These are phyloP conservation scores for Globisporangium apiculatum DNA, from an alignment of 352 stramenopile genomes.

Conservation along the genomic window DNA sequence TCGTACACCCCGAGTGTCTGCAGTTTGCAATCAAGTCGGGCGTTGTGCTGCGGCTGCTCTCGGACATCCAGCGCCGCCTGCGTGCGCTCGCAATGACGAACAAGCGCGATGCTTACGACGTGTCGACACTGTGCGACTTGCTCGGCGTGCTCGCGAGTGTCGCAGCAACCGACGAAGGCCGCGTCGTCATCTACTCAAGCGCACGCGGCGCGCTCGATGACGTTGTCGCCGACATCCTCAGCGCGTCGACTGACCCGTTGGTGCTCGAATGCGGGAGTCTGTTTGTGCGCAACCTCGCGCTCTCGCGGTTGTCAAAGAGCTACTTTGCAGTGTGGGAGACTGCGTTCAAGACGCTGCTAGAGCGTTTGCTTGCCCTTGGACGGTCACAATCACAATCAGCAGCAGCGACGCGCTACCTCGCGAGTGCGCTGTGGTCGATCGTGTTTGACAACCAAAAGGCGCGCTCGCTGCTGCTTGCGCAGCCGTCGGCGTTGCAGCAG, in stretches of 20 bases:
- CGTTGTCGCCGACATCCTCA: conserved; percentile 46
- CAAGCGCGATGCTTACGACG: conserved; percentile 23
- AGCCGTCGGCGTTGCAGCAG: conserved; percentile 17
- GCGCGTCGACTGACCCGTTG: conserved; percentile 2
- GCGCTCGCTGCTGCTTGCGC: conserved; percentile 28
- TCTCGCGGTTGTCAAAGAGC: conserved; percentile 44
- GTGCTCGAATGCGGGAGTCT: conserved; percentile 29
- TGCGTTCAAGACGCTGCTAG: conserved; percentile 28
- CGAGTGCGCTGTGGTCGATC: conserved; percentile 40
- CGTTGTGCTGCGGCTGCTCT: conserved; percentile 27
- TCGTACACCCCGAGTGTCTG: conserved; percentile 51
- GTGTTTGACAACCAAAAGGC: conserved; percentile 66
- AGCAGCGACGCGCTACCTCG: conserved; percentile 14
- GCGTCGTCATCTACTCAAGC: conserved; percentile 26
- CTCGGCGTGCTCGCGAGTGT: conserved; percentile 35
- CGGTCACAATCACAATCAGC: background rate
- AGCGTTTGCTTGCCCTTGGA: conserved; percentile 11
- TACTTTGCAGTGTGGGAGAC: conserved; percentile 56
- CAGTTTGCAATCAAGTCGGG: conserved; percentile 35
- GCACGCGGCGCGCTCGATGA: conserved; percentile 22
- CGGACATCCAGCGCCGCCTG: conserved; percentile 29
- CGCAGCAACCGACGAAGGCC: conserved; percentile 37
- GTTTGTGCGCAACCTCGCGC: conserved; percentile 52
- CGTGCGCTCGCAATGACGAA: conserved; percentile 24
- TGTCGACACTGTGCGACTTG: conserved; percentile 31